Evolutionary conservation across 352 stramenopile species (phyloP).

Genomic region (Aphanomyces euteiches): DNA sequence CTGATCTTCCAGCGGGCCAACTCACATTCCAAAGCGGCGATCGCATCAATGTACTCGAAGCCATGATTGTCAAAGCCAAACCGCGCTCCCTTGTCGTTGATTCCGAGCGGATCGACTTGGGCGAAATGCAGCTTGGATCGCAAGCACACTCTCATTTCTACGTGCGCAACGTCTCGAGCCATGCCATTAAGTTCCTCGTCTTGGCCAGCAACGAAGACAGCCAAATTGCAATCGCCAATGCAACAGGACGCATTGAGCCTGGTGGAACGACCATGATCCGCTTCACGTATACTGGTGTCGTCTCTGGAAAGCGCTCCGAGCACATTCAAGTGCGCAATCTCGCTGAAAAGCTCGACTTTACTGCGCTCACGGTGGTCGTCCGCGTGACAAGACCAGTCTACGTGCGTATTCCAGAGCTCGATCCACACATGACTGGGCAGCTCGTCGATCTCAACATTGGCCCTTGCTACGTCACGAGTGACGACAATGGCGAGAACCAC

Average conservation of each 20-base stretch:
- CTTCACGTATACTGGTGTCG: conserved; percentile 67
- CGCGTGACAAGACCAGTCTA: conserved; percentile 78
- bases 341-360: conserved; percentile 72
- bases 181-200: conserved; percentile 69
- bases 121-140: conserved; percentile 66
- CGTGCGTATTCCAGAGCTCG: conserved; percentile 76
- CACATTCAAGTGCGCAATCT: conserved; percentile 81
- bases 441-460: conserved; percentile 74
- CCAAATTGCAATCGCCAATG: conserved; percentile 68
- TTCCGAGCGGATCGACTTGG: conserved; percentile 62
- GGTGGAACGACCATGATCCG: conserved; percentile 44
- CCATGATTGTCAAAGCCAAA: conserved; percentile 63
- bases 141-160: conserved; percentile 58
- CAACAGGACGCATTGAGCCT: conserved; percentile 63
- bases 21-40: neutral
- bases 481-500: conserved; percentile 77
- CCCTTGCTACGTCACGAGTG: conserved; percentile 76
- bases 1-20: conserved; percentile 4
- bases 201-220: conserved; percentile 46
- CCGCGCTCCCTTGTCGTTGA: conserved; percentile 69
- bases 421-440: conserved; percentile 66
- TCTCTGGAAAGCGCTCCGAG: conserved; percentile 67
- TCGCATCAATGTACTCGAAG: conserved; percentile 38
- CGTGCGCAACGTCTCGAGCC: conserved; percentile 62
- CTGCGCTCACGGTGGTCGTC: conserved; percentile 55